Evolutionary conservation across 805 yeast genomes (phyloP).

Genomic region (Scheffersomyces amazonensis): DNA sequence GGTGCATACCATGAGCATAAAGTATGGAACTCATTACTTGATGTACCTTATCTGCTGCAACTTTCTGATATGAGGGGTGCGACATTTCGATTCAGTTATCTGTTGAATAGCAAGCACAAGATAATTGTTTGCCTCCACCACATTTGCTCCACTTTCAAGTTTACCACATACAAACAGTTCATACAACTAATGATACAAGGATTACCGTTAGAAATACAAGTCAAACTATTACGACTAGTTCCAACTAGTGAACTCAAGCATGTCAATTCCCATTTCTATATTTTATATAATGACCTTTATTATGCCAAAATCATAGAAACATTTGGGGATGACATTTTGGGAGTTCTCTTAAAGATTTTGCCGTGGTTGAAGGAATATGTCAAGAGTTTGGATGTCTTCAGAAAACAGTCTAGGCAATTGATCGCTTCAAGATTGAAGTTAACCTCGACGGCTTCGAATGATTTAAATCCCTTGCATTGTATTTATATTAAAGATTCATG

Average conservation of each 20-base stretch:
- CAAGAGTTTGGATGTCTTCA: conserved; percentile 35
- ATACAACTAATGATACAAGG: conserved; percentile 1
- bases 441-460: conserved; percentile 13
- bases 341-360: conserved; percentile 29
- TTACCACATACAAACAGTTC: too few relatives aligned
- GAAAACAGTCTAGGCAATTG: conserved; percentile 22
- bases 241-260: conserved; percentile 34
- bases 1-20: too few relatives aligned
- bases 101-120: too few relatives aligned
- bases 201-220: conserved; percentile 46
- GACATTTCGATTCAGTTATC: too few relatives aligned
- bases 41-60: too few relatives aligned
- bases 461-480: conserved; percentile 18
- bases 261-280: conserved; percentile 42
- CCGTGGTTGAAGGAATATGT: conserved; percentile 39
- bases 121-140: too few relatives aligned
- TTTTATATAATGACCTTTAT: conserved; percentile 48
- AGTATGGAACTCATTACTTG: too few relatives aligned
- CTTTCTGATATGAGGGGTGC: too few relatives aligned
- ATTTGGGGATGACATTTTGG: conserved; percentile 36
- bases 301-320: conserved; percentile 33
- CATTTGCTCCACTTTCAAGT: too few relatives aligned
- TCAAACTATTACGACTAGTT: conserved; percentile 25
- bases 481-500: conserved; percentile 50
- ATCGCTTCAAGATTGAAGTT: conserved; percentile 27